A percentile compares a stretch with the other conserved stretches of the same genome.
These are phyloP conservation scores for Termitomyces heimii DNA, from an alignment of 768 basidiomycete species.

Conservation along the genomic window DNA sequence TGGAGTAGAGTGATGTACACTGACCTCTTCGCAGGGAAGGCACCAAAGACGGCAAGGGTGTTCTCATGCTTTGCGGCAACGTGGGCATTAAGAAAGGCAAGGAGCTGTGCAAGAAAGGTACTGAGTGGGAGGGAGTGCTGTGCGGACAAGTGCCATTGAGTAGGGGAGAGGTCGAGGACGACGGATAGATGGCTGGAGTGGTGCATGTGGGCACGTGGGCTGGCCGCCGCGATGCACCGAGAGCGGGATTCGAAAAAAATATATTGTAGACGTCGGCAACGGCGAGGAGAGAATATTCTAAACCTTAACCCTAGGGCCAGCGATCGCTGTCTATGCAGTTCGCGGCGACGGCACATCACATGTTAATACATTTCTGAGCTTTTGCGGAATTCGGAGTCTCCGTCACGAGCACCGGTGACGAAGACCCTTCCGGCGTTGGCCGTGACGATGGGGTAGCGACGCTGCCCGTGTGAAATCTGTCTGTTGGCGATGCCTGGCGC, in stretches of 20 bases:
- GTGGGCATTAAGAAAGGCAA: conserved; percentile 91
- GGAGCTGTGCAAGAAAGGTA: conserved; percentile 75
- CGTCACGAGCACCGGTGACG: conserved; percentile 54
- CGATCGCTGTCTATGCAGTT: background rate
- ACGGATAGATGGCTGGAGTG: conserved; percentile 62
- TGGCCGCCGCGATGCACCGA: background rate
- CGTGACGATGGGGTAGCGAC: conserved; percentile 54
- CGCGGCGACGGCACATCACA: conserved; percentile 2
- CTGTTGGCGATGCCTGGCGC: conserved; percentile 50
- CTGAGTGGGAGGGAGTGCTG: conserved; percentile 47
- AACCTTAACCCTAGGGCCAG: background rate
- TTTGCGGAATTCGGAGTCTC: conserved; percentile 35
- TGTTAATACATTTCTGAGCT: conserved; percentile 8
- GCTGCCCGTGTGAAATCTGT: conserved; percentile 50
- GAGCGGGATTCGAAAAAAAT: conserved; percentile 9
- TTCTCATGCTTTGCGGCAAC: conserved; percentile 90
- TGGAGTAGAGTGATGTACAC: background rate
- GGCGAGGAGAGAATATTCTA: conserved; percentile 1
- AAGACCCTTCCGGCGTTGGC: conserved; percentile 53
- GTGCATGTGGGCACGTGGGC: background rate
- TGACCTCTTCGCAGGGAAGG: conserved; percentile 79
- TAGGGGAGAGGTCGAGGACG: conserved; percentile 79
- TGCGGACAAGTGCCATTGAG: conserved; percentile 78
- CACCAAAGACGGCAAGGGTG: conserved; percentile 86
- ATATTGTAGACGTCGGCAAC: conserved; percentile 5